Evolutionary conservation across 106 monocot species (phyloP).

Genomic region (Platanthera guangdongensis): DNA sequence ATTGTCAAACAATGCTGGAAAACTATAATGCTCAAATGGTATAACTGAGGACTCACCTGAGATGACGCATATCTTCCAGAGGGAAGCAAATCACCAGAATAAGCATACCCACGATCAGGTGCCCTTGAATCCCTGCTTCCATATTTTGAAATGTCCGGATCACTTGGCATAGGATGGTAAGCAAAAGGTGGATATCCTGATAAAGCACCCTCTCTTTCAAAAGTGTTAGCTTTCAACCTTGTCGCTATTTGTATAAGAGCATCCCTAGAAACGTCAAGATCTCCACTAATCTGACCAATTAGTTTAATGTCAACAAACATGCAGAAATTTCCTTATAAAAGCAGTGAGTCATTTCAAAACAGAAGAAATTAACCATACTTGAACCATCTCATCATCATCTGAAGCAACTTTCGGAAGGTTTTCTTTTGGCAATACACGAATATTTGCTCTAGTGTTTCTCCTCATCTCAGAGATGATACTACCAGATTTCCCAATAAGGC

Average conservation of each 20-base stretch:
- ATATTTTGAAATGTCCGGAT: conserved; percentile 46
- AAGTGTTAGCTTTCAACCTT: conserved; percentile 75
- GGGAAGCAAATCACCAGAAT: conserved; percentile 36
- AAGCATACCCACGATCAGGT: conserved; percentile 54
- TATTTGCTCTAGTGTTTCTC: conserved; percentile 69
- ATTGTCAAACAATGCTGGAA: background rate
- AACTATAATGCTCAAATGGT: background rate
- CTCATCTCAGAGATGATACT: conserved; percentile 93
- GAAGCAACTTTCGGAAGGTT: conserved; percentile 88
- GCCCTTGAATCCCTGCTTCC: conserved; percentile 49
- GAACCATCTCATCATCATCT: conserved; percentile 97
- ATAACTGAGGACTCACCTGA: conserved; percentile 34
- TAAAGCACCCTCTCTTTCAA: conserved; percentile 74
- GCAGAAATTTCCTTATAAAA: background rate
- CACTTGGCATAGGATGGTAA: conserved; percentile 38
- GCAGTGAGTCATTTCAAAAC: background rate
- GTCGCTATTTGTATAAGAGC: conserved; percentile 85
- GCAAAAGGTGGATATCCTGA: conserved; percentile 37
- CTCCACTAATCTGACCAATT: conserved; percentile 74
- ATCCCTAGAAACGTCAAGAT: conserved; percentile 63
- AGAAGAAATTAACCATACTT: conserved; percentile 34
- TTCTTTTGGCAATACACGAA: conserved; percentile 89
- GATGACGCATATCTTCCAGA: conserved; percentile 59
- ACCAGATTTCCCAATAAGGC: conserved; percentile 94
- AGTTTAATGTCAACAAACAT: background rate